Base-by-base conservation (phyloP, 225 moss, liverwort and hornwort species). In the Polytrichum commune region DNA sequence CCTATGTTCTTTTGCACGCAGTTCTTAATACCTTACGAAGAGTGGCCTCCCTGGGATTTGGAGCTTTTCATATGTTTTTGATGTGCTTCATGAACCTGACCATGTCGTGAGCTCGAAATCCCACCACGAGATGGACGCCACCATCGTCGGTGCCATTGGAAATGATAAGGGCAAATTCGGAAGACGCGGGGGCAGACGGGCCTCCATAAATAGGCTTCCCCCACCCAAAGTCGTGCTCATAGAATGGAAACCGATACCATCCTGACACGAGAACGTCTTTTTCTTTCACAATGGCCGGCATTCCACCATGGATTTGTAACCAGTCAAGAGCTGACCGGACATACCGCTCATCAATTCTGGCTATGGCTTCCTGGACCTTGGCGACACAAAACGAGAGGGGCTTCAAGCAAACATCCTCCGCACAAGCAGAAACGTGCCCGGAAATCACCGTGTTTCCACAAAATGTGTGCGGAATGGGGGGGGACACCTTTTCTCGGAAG, bases 161-260 rank as follows among this genome's bases (percentile, higher is more conserved):
- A 23, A 71, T 66, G 64, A 85, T 69, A 0, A 85, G 79, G 18
- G 76, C 72, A 22, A 68, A 85, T 58, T 58, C 24, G 5, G 58
- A 20, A 8, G 69, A 68, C 4, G 54, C 63, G 7, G 71, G 77
- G 0, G 38, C 46, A 2, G 80, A 73, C 24, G 85, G 85, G 5
- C 82, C 88, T 0, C 57, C 62, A 23, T 82, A 80, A 23, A 80
- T 58, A 19, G 88, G 88, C 61, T 72, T 75, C 18, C 88, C 85
- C 88, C 85, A 88, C 55, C 85, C 85, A 35, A 73, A 88, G 64
- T 88, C 85, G 19, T 82, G 82, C 20, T 85, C 75, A 29, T 88
- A 78, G 53, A 88, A 82, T 2, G 85, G 80, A 8, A 88, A 29
- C 66, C 73, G 73, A 72, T 75, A 80, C 85, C 88, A 88, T 10